phyloP scores from a whole-genome alignment of 768 basidiomycete species.

The Lactifluus subvellereus region DNA sequence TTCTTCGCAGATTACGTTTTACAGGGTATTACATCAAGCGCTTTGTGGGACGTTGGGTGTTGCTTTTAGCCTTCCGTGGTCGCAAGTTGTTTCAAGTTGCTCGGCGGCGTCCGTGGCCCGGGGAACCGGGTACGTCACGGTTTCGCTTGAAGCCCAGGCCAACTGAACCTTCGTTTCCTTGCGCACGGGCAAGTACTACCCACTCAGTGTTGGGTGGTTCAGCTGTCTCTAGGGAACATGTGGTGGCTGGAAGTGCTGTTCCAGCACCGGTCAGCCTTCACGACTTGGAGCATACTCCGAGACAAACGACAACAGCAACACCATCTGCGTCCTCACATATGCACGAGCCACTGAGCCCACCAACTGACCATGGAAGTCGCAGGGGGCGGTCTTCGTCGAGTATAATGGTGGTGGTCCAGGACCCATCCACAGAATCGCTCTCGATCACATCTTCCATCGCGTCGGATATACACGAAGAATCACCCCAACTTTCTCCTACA shows the following conservation, averaged over 20 bases:
- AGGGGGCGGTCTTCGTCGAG: neutral
- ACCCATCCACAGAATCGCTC: slow-evolving; percentile 3
- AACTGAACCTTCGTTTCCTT: neutral
- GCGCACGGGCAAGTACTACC: neutral
- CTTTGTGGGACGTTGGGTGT: neutral
- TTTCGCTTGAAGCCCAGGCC: neutral
- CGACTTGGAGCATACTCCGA: neutral
- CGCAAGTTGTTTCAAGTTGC: neutral
- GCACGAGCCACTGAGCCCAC: neutral
- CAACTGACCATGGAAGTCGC: neutral
- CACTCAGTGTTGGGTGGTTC: neutral
- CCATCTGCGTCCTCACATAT: neutral
- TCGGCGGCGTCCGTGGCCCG: neutral
- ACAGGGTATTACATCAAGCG: neutral
- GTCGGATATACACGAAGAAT: neutral
- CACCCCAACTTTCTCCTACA: neutral
- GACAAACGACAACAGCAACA: neutral
- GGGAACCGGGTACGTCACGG: neutral
- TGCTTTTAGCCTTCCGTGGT: neutral
- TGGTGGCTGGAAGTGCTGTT: slow-evolving; percentile 1
- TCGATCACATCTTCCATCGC: neutral
- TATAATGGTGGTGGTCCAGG: neutral
- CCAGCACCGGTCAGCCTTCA: slow-evolving; percentile 9
- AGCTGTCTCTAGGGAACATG: neutral
- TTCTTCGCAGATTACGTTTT: neutral